Conservation (phyloP, 257 asterid genomes). For the Solanum ahanhuiri region DNA sequence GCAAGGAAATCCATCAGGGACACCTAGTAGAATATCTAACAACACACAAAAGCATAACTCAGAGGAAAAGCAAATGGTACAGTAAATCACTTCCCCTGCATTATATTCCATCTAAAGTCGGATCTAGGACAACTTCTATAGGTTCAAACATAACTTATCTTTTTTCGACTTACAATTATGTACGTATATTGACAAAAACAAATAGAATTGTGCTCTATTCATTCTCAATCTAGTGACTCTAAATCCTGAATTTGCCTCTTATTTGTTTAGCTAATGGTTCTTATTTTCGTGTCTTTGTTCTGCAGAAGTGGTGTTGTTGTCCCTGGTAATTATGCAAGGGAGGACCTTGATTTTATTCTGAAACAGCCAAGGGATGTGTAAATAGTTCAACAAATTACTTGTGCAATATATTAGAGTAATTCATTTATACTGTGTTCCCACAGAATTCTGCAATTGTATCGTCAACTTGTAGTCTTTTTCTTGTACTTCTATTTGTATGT, state of each 20-base stretch:
- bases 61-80: slow-evolving; percentile 29
- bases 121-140: background rate
- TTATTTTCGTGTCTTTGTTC: background rate
- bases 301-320: slow-evolving; percentile 40
- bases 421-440: background rate
- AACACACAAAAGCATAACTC: slow-evolving; percentile 8
- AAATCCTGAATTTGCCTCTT: background rate
- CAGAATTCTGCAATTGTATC: background rate
- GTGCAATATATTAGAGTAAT: background rate
- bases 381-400: background rate
- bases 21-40: slow-evolving; percentile 27
- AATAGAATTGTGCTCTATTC: background rate
- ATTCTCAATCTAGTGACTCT: background rate
- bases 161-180: background rate
- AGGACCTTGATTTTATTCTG: background rate
- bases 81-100: background rate
- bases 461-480: background rate
- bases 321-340: slow-evolving; percentile 24
- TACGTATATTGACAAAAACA: background rate
- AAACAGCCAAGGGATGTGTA: background rate
- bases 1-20: slow-evolving; percentile 35
- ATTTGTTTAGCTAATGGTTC: background rate
- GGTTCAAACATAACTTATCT: background rate
- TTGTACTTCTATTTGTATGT: background rate
- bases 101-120: too few relatives aligned